Percentiles rank a stretch among this genome's conserved stretches.
Conservation (phyloP, 2,329 filamentous ascomycete genomes). For the Allantophomopsis cytisporea region DNA sequence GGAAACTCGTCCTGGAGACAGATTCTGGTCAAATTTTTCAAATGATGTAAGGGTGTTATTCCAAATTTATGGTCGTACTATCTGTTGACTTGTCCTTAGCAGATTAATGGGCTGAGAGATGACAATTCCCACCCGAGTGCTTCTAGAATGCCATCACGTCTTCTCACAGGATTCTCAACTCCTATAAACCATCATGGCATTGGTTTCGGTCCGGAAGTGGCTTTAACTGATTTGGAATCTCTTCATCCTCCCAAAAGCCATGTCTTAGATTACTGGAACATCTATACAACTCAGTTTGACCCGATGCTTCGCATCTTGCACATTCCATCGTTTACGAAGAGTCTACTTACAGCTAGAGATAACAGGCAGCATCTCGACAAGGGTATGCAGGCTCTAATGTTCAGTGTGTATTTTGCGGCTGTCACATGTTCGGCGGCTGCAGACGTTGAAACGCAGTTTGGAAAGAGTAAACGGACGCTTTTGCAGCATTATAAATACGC, state of each 20-base stretch:
- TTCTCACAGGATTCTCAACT: too few species aligned
- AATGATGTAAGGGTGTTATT: too few species aligned
- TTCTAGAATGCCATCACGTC: too few species aligned
- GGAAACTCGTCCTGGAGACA: too few species aligned
- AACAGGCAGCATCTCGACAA: conserved; percentile 72
- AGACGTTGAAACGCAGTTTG: conserved; percentile 15
- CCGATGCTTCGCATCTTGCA: conserved; percentile 57
- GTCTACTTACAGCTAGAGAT: conserved; percentile 70
- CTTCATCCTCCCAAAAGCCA: conserved; percentile 1
- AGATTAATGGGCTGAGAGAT: too few species aligned
- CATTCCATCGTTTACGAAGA: conserved; percentile 44
- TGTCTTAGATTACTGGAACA: conserved; percentile 5
- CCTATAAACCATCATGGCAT: conserved; percentile 22
- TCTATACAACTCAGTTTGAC: conserved; percentile 58
- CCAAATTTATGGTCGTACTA: too few species aligned
- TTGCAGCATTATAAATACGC: conserved; percentile 29
- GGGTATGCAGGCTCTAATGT: conserved; percentile 42
- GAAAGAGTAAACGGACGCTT: conserved; percentile 24
- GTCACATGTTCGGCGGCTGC: conserved; percentile 18
- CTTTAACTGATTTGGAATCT: neutral
- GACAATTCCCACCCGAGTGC: too few species aligned
- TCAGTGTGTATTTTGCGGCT: conserved; percentile 16
- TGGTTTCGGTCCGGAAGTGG: conserved; percentile 17
- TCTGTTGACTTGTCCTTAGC: too few species aligned
- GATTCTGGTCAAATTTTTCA: too few species aligned